Evolutionary conservation across 495 filamentous ascomycete species (phyloP).

Genomic region (Oleoguttula mirabilis): DNA sequence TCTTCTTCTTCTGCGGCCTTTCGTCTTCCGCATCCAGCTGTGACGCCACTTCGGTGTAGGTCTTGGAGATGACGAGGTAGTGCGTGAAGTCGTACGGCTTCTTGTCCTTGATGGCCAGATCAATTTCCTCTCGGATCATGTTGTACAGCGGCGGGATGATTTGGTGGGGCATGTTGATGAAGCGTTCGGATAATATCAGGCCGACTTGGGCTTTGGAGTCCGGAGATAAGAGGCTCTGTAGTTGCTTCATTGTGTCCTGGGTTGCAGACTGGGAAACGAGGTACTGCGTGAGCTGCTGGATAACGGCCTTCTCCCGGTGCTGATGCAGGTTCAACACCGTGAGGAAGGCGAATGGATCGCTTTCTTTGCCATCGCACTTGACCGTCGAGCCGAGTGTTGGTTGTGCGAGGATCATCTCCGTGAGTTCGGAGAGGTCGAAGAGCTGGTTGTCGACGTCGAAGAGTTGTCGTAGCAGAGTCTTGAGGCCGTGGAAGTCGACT

Average conservation of each 20-base stretch:
- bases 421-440: slow-evolving; percentile 74
- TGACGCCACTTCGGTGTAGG: slow-evolving; percentile 77
- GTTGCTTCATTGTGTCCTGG: slow-evolving; percentile 81
- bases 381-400: slow-evolving; percentile 83
- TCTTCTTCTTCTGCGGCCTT: slow-evolving; percentile 60
- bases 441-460: slow-evolving; percentile 76
- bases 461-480: slow-evolving; percentile 82
- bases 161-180: slow-evolving; percentile 91
- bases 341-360: slow-evolving; percentile 88
- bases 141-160: slow-evolving; percentile 91
- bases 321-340: slow-evolving; percentile 76
- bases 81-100: slow-evolving; percentile 90
- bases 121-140: slow-evolving; percentile 87
- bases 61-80: slow-evolving; percentile 82
- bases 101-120: slow-evolving; percentile 76
- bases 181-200: slow-evolving; percentile 74
- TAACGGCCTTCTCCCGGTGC: slow-evolving; percentile 59
- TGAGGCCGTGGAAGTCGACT: slow-evolving; percentile 90
- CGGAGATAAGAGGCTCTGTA: slow-evolving; percentile 60
- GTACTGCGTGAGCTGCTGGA: slow-evolving; percentile 61
- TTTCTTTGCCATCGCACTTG: slow-evolving; percentile 87
- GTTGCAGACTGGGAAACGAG: slow-evolving; percentile 46
- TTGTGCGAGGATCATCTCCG: slow-evolving; percentile 82
- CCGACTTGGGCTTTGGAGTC: slow-evolving; percentile 50
- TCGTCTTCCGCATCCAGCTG: slow-evolving; percentile 57